Percentiles rank a stretch among this genome's conserved stretches.
These are phyloP conservation scores for Ceratobasidium sp. DNA, from an alignment of 1,284 basidiomycete genomes.

Conservation along the genomic window DNA sequence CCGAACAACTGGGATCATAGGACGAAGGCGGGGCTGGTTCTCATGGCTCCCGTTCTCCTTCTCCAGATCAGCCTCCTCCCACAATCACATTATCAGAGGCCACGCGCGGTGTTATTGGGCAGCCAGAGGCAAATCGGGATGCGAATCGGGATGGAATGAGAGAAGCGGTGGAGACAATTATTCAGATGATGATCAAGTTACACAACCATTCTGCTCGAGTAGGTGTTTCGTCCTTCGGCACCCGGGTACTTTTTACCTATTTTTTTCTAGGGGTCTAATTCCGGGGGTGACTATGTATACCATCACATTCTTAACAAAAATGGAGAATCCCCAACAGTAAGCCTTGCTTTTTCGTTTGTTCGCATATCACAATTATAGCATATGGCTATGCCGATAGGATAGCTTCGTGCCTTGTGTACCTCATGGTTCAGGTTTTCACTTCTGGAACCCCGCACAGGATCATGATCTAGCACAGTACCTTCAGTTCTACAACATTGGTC, in stretches of 20 bases:
- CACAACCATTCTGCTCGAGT: slow-evolving; percentile 9
- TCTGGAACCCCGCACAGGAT: neutral
- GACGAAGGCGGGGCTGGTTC: too few species aligned
- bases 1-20: too few species aligned
- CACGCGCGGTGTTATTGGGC: neutral
- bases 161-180: neutral
- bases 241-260: neutral
- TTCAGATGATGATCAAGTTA: neutral
- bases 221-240: neutral
- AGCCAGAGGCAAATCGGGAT: neutral
- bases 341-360: neutral
- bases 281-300: too few species aligned
- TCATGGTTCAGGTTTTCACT: too few species aligned
- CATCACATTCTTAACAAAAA: slow-evolving; percentile 1
- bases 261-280: neutral
- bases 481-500: neutral
- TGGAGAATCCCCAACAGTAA: slow-evolving; percentile 1
- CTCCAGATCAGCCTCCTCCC: too few species aligned
- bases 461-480: neutral
- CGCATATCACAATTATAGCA: neutral
- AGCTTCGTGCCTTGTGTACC: neutral
- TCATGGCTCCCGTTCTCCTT: too few species aligned
- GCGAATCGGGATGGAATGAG: too few species aligned
- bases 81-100: too few species aligned
- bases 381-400: neutral